Conservation (phyloP, 2,329 filamentous ascomycete species). For the Monosporascus sp. region DNA sequence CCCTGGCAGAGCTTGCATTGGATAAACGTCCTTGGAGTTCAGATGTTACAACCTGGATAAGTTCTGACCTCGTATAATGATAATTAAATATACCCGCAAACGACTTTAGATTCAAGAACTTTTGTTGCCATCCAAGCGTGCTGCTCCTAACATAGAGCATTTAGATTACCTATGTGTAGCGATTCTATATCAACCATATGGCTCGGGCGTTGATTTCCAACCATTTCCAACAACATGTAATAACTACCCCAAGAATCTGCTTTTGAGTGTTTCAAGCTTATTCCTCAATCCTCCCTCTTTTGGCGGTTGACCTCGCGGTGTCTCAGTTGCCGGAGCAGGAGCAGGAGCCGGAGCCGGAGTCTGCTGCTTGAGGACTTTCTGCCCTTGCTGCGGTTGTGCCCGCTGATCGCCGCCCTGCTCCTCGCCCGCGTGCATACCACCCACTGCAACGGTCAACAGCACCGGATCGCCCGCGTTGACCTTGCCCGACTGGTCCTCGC, state of each 20-base stretch:
- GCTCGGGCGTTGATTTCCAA: background rate
- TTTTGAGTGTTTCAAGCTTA: background rate
- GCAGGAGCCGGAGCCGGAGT: background rate
- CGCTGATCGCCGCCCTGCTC: background rate
- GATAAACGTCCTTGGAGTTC: background rate
- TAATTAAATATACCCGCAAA: background rate
- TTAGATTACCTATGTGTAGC: too few relatives aligned
- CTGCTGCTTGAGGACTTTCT: too few relatives aligned
- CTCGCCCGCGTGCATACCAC: slow-evolving; percentile 28
- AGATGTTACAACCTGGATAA: background rate
- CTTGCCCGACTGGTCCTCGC: slow-evolving; percentile 49
- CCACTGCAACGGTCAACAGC: slow-evolving; percentile 45
- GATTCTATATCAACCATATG: too few relatives aligned
- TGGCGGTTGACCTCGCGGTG: background rate
- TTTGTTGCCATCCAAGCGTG: background rate
- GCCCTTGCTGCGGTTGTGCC: too few relatives aligned
- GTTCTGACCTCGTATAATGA: background rate
- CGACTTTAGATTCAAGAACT: background rate
- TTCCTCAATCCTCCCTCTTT: background rate
- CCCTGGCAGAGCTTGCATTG: background rate
- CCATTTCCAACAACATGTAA: background rate
- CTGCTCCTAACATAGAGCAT: too few relatives aligned
- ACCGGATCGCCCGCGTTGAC: slow-evolving; percentile 46
- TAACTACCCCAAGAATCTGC: background rate
- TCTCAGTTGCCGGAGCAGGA: background rate